These are phyloP conservation scores for Penicillium paradoxum DNA, from an alignment of 495 filamentous ascomycete species.

Conservation along the genomic window DNA sequence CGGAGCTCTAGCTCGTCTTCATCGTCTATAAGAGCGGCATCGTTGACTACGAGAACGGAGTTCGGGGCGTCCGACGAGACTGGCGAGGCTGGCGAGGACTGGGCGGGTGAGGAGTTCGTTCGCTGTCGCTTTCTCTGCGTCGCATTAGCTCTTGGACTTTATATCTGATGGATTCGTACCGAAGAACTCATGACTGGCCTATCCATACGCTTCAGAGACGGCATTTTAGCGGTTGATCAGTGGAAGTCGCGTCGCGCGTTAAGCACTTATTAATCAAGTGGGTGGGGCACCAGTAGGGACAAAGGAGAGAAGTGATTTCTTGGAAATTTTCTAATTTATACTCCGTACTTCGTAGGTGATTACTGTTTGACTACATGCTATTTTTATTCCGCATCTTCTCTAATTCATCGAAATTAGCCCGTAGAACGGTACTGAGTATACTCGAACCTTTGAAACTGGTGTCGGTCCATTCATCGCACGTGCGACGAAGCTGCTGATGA, in stretches of 20 bases:
- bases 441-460: slow-evolving; percentile 9
- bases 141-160: slow-evolving; percentile 6
- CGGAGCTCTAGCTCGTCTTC: slow-evolving; percentile 55
- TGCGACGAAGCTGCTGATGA: slow-evolving; percentile 16
- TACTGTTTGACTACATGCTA: too few relatives aligned
- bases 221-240: slow-evolving; percentile 21
- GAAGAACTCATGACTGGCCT: slow-evolving; percentile 32
- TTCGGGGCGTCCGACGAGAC: slow-evolving; percentile 10
- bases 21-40: slow-evolving; percentile 35
- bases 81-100: too few relatives aligned
- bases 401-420: slow-evolving; percentile 34
- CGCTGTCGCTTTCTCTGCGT: slow-evolving; percentile 40
- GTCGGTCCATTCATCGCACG: slow-evolving; percentile 21
- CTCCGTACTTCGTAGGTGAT: too few relatives aligned
- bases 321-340: too few relatives aligned
- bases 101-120: too few relatives aligned
- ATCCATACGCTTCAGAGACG: slow-evolving; percentile 45
- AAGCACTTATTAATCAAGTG: too few relatives aligned
- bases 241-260: too few relatives aligned
- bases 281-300: too few relatives aligned
- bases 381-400: slow-evolving; percentile 20
- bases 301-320: too few relatives aligned
- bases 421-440: slow-evolving; percentile 27
- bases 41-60: slow-evolving; percentile 26
- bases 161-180: slow-evolving; percentile 28